Evolutionary conservation across 2,329 filamentous ascomycete genomes (phyloP).

Genomic region (Diaporthe caulivora): DNA sequence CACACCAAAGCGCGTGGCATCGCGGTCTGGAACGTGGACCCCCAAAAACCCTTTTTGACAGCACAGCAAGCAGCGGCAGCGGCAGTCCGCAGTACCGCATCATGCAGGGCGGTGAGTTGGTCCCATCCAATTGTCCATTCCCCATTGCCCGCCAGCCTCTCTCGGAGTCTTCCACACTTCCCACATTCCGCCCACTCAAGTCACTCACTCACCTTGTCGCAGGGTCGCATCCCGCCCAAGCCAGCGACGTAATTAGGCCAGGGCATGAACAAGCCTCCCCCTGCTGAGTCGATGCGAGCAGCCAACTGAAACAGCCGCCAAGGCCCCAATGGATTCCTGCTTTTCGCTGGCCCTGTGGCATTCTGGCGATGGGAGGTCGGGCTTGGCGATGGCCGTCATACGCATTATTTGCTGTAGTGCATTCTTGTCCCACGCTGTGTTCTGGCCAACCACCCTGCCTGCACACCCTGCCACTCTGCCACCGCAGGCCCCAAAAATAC

Average conservation of each 20-base stretch:
- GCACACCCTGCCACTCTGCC: too few relatives aligned
- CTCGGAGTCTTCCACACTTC: not conserved
- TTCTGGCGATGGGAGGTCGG: conserved; percentile 5
- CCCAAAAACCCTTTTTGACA: conserved; percentile 14
- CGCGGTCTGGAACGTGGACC: conserved; percentile 4
- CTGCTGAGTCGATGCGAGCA: conserved; percentile 27
- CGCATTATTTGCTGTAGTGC: not conserved
- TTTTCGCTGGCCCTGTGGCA: not conserved
- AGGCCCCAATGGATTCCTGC: conserved; percentile 31
- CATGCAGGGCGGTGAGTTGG: conserved; percentile 17
- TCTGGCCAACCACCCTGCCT: too few relatives aligned
- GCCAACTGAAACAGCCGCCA: conserved; percentile 40
- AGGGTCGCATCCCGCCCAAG: conserved; percentile 20
- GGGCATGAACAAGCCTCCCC: conserved; percentile 27
- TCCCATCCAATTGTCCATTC: not conserved
- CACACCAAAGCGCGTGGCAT: not conserved
- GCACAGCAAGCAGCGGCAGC: not conserved
- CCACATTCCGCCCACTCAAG: not conserved
- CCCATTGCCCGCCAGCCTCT: not conserved
- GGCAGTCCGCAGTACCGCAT: not conserved
- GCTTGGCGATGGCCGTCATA: conserved; percentile 37
- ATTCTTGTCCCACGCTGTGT: too few relatives aligned
- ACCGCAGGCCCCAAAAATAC: conserved; percentile 15
- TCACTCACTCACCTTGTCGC: too few relatives aligned
- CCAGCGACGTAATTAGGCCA: conserved; percentile 23